phyloP scores from a whole-genome alignment of 345 rosid species.

The Corchorus olitorius region DNA sequence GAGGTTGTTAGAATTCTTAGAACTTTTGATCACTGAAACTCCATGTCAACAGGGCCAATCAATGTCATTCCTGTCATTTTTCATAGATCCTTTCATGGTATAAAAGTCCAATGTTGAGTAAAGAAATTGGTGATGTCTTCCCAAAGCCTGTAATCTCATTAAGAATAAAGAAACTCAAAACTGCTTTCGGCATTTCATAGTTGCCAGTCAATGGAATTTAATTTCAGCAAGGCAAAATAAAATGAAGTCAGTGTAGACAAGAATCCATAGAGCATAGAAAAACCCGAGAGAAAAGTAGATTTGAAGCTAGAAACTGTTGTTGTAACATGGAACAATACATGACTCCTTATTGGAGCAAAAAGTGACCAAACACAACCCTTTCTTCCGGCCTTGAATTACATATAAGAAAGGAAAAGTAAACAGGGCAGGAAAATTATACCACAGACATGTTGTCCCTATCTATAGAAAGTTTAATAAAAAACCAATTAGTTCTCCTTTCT shows the following conservation, averaged over 20 bases:
- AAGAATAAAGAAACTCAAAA: neutral
- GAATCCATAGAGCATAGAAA: neutral
- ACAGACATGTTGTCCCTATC: constrained; percentile 24
- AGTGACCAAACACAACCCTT: constrained; percentile 25
- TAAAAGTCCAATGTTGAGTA: neutral
- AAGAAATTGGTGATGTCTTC: no score
- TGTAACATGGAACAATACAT: constrained; percentile 17
- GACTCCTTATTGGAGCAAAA: constrained; percentile 17
- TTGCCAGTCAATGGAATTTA: neutral
- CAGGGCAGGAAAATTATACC: constrained; percentile 19
- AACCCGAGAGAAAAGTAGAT: neutral
- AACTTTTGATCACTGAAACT: no score
- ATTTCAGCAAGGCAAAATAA: no score
- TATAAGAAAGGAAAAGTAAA: constrained; percentile 15
- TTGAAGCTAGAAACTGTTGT: constrained; percentile 16
- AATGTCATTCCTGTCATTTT: neutral
- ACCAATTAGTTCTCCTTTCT: constrained; percentile 15
- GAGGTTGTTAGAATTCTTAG: no score
- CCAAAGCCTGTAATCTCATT: neutral
- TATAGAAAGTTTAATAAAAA: neutral
- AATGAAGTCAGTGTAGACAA: neutral
- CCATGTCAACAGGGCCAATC: neutral
- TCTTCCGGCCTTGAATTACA: constrained; percentile 19
- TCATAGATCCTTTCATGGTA: neutral
- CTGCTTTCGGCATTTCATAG: neutral